Conservation (phyloP, 768 basidiomycete species). For the Serpula lacrymans region DNA sequence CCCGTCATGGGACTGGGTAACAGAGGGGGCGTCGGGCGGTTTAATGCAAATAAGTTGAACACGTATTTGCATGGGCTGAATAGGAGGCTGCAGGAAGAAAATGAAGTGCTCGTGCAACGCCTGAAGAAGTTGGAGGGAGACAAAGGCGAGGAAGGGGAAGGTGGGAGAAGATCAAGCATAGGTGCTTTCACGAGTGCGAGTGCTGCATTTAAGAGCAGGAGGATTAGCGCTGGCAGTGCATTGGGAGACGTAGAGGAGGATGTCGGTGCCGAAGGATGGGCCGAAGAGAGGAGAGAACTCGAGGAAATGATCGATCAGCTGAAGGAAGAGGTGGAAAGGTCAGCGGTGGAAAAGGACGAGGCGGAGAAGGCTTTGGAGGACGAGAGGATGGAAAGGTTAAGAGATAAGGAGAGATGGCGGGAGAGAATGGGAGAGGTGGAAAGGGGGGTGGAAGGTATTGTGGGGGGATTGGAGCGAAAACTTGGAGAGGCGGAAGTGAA, state of each 20-base stretch:
- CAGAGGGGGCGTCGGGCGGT: slow-evolving; percentile 67
- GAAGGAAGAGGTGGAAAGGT: slow-evolving; percentile 34
- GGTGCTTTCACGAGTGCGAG: slow-evolving; percentile 33
- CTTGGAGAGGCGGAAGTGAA: slow-evolving; percentile 49
- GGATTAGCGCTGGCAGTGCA: slow-evolving; percentile 48
- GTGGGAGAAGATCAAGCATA: slow-evolving; percentile 18
- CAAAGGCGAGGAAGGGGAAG: slow-evolving; percentile 24
- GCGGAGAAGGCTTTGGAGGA: slow-evolving; percentile 44
- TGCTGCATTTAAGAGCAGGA: slow-evolving; percentile 35
- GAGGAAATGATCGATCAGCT: slow-evolving; percentile 42
- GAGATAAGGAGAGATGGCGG: slow-evolving; percentile 69
- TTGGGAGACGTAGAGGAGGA: slow-evolving; percentile 67
- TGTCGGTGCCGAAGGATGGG: slow-evolving; percentile 59
- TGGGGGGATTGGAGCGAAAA: slow-evolving; percentile 61
- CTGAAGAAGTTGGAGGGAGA: slow-evolving; percentile 54
- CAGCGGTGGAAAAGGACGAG: slow-evolving; percentile 43
- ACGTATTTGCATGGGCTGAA: slow-evolving; percentile 85
- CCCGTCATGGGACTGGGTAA: slow-evolving; percentile 73
- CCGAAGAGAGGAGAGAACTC: slow-evolving; percentile 62
- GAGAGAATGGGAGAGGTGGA: slow-evolving; percentile 71
- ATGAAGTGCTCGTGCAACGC: slow-evolving; percentile 58
- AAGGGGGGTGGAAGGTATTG: slow-evolving; percentile 61
- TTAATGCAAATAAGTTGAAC: slow-evolving; percentile 85
- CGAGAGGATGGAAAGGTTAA: slow-evolving; percentile 55
- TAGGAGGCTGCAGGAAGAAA: slow-evolving; percentile 80